A percentile compares a stretch with the other conserved stretches of the same genome.
Evolutionary conservation across 2,329 filamentous ascomycete species (phyloP).

Genomic region (Botrytis byssoidea): DNA sequence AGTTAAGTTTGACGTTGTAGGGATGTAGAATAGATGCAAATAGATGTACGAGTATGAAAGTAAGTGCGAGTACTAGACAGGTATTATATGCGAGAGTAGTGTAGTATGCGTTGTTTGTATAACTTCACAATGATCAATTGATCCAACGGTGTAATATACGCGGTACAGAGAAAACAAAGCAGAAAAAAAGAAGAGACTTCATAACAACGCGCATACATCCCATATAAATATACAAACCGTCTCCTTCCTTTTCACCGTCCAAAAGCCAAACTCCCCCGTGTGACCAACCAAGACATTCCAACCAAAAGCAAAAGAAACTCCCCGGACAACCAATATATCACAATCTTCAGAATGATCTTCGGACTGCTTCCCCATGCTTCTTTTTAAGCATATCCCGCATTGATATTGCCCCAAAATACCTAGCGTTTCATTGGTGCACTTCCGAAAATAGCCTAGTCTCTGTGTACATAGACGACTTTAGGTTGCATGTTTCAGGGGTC

Average conservation of each 20-base stretch:
- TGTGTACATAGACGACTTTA: constrained; percentile 1
- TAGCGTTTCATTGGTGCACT: not conserved
- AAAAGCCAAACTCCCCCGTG: not conserved
- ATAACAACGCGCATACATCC: not conserved
- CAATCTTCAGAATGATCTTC: constrained; percentile 1
- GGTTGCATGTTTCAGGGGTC: constrained; percentile 6
- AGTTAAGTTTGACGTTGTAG: not conserved
- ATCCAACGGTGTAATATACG: not conserved
- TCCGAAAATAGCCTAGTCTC: not conserved
- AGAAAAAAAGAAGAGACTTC: not conserved
- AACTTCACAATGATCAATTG: not conserved
- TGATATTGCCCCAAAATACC: not conserved
- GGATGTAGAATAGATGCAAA: not conserved
- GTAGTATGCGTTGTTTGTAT: not conserved
- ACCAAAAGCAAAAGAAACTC: not conserved
- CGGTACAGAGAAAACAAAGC: not conserved
- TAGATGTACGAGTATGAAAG: not conserved
- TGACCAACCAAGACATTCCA: constrained; percentile 5
- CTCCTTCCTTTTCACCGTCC: not conserved
- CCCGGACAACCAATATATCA: constrained; percentile 7
- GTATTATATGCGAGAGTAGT: not conserved
- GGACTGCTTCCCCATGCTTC: not conserved
- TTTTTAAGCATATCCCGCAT: not conserved
- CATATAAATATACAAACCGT: not conserved
- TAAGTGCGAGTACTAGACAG: not conserved